Conservation (phyloP, 108 stramenopile genomes). For the Skeletonema tropicum region DNA sequence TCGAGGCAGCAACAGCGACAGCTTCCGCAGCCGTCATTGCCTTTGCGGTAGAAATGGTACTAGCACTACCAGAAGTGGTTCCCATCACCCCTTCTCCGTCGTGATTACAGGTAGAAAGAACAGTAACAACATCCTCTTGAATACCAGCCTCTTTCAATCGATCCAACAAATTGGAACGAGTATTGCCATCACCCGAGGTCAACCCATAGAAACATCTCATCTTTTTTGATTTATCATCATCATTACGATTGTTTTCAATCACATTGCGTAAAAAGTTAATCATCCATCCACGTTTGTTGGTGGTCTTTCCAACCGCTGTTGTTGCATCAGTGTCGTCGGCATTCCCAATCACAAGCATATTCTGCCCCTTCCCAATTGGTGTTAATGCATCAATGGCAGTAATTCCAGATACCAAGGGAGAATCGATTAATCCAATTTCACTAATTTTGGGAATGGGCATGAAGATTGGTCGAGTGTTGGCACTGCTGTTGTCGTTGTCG, state of each 20-base stretch:
- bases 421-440: conserved; percentile 87
- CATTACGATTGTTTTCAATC: conserved; percentile 13
- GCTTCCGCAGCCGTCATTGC: conserved; percentile 52
- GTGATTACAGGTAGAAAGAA: conserved; percentile 48
- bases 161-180: conserved; percentile 35
- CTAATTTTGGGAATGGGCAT: conserved; percentile 80
- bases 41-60: conserved; percentile 12
- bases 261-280: conserved; percentile 49
- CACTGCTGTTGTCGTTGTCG: too few relatives aligned
- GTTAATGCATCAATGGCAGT: conserved; percentile 87
- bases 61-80: neutral
- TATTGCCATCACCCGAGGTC: conserved; percentile 39
- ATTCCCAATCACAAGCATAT: conserved; percentile 84
- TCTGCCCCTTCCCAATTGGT: conserved; percentile 90
- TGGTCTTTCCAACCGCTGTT: neutral
- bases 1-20: conserved; percentile 68
- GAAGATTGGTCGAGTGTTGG: conserved; percentile 64
- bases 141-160: conserved; percentile 56
- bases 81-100: conserved; percentile 40
- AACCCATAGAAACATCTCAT: conserved; percentile 77
- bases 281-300: conserved; percentile 52
- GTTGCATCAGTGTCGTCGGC: conserved; percentile 45
- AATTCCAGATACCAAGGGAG: conserved; percentile 80
- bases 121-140: conserved; percentile 54
- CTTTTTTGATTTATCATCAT: neutral